Base-by-base conservation (phyloP, 768 basidiomycete genomes). In the Pleurotus salmoneostramineus region DNA sequence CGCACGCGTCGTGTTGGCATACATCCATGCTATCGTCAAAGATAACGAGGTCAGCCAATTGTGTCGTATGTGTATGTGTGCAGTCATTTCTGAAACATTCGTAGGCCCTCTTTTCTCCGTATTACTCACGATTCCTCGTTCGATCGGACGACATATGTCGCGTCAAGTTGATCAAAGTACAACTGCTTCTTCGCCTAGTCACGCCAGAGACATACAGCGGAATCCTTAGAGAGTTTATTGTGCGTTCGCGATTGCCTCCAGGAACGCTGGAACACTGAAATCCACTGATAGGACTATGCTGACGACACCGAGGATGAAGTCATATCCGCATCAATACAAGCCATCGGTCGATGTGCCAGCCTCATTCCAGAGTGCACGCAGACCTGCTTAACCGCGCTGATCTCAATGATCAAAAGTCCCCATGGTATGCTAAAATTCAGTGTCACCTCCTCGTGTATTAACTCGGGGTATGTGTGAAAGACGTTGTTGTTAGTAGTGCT, bases 151-250 rank as follows among this genome's bases (percentile, higher is more conserved):
- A 98, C 65, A 69, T 83, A 5, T 72, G 73, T 0, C 79, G 78
- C 60, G 83, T 86, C 17, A 93, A 95, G 68, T 77, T 77, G 63
- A 78, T 82, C 58, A 97, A 98, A 71, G 81, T 98, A 45, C 78
- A 77, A 27, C 74, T 95, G 4, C 72, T 99, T 52, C 73, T 87
- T n/a, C 77, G 76, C 17, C 65, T 98, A 6, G 76, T 89, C 50
- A 83, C 77, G 27, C 62, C 71, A 32, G 87, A 90, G 40, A 95
- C 88, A 62, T 84, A 87, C 56, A 78, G 84, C 43, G 74, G 79
- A 0, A 79, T 96, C 7, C 72, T 98, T 61, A 78, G 86, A 21
- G 97, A 99, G 67, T 87, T 97, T 62, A 84, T 89, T 60, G 95
- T 96, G 58, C 57, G 89, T 76, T 14, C n/a, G 15, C 47, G 45